Evolutionary conservation across 129 eudicot genomes (phyloP).

Genomic region (Helichrysum umbraculigerum): DNA sequence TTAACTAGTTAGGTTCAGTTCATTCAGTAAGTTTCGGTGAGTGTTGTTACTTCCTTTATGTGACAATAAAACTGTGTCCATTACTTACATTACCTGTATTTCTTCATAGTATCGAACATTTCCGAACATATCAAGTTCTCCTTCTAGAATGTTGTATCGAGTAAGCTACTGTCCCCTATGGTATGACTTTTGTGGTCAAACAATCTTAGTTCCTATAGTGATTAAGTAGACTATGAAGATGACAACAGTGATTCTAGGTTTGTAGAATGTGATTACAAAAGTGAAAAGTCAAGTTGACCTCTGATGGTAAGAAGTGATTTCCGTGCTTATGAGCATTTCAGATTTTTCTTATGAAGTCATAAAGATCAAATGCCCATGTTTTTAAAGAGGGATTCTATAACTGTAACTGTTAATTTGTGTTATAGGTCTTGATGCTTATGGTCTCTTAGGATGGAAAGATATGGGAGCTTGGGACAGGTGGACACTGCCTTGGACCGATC

Average conservation of each 20-base stretch:
- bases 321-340: background rate
- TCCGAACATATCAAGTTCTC: background rate
- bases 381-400: background rate
- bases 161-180: background rate
- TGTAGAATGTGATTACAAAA: background rate
- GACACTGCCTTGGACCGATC: conserved; percentile 31
- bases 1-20: too few species aligned
- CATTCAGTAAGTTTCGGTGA: background rate
- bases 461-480: conserved; percentile 33
- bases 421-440: conserved; percentile 24
- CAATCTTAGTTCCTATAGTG: conserved; percentile 8
- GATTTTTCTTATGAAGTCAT: background rate
- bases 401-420: background rate
- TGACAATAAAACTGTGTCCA: background rate
- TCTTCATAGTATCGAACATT: background rate
- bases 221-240: background rate
- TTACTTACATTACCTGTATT: background rate
- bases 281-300: background rate
- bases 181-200: conserved; percentile 5
- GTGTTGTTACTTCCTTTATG: background rate
- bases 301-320: background rate
- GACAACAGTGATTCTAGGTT: background rate
- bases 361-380: background rate
- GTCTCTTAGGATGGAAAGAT: conserved; percentile 30
- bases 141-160: background rate